phyloP scores from a whole-genome alignment of 768 basidiomycete genomes.

The Cystofilobasidium capitatum region DNA sequence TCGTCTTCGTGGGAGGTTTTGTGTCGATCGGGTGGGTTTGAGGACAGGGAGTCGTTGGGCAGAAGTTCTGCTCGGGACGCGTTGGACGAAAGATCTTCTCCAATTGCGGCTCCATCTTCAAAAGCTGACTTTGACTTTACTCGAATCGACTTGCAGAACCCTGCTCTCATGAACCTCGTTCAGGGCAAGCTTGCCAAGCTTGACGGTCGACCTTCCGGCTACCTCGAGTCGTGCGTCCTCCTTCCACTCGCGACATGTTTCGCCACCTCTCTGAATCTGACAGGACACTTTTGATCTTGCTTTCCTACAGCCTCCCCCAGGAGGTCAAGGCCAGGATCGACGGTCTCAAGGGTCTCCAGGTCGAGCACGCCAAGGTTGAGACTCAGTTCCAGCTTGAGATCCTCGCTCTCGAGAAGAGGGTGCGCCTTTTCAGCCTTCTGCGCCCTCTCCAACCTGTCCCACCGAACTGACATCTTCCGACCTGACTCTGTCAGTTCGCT shows the following conservation, averaged over 20 bases:
- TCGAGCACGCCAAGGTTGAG: conserved; percentile 80
- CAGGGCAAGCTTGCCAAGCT: conserved; percentile 77
- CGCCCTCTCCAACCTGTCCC: background rate
- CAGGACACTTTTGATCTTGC: background rate
- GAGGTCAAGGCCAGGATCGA: conserved; percentile 76
- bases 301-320: conserved; percentile 49
- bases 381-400: conserved; percentile 92
- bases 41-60: background rate
- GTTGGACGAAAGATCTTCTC: no score
- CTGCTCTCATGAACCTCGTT: conserved; percentile 68
- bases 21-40: no score
- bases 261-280: background rate
- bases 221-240: conserved; percentile 57
- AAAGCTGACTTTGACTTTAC: background rate
- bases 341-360: conserved; percentile 87
- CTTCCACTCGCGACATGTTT: background rate
- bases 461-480: background rate
- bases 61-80: background rate
- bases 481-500: conserved; percentile 39
- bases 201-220: conserved; percentile 84
- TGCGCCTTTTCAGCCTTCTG: conserved; percentile 38
- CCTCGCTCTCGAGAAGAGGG: conserved; percentile 91
- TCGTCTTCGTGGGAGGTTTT: no score
- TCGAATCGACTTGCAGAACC: conserved; percentile 42
- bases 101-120: background rate